These are phyloP conservation scores for Lepidopterella palustris DNA, from an alignment of 495 filamentous ascomycete genomes.

Conservation along the genomic window DNA sequence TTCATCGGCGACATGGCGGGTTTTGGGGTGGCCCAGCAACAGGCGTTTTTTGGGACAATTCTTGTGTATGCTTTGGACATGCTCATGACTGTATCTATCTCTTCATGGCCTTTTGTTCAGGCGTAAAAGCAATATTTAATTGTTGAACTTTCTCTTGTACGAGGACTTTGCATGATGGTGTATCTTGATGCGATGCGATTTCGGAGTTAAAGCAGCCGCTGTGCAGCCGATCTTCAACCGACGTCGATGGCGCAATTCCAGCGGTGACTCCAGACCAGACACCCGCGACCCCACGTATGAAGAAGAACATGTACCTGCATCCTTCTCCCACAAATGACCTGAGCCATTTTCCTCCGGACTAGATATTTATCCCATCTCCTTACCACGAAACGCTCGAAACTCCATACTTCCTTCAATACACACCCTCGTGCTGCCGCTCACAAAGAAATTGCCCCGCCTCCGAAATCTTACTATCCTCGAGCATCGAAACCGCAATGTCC, in stretches of 20 bases:
- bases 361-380: neutral
- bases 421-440: neutral
- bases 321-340: conserved; percentile 7
- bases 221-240: neutral
- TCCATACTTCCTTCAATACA: neutral
- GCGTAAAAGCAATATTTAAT: no score
- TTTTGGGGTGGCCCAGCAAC: neutral
- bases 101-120: neutral
- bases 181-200: neutral
- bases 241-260: conserved; percentile 20
- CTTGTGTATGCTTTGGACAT: neutral
- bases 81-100: neutral
- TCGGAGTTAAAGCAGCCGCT: neutral
- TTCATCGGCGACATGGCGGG: neutral
- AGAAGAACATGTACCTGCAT: conserved; percentile 12
- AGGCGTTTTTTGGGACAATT: neutral
- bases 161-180: no score
- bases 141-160: no score
- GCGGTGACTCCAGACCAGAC: conserved; percentile 18
- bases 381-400: neutral
- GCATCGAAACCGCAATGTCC: neutral
- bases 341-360: neutral
- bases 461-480: neutral
- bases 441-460: conserved; percentile 2
- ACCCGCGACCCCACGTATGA: neutral